A percentile compares a stretch with the other conserved stretches of the same genome.
phyloP scores from a whole-genome alignment of 192 early-diverging fungal genomes.

The Oehlia diaphana region DNA sequence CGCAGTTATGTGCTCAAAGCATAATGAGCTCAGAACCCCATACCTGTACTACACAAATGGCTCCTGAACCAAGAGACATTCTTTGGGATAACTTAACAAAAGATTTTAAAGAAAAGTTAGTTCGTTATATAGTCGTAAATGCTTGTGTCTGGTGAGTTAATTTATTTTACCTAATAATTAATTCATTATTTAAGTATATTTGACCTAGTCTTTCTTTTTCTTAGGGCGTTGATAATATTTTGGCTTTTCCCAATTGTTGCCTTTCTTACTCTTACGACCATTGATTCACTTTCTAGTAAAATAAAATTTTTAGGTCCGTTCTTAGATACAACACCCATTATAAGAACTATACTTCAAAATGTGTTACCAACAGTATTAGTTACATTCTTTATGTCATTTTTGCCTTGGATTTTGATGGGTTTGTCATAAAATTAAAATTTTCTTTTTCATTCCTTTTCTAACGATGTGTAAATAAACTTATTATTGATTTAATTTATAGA shows the following conservation, averaged over 20 bases:
- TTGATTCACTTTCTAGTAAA: conserved; percentile 48
- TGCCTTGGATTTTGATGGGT: conserved; percentile 60
- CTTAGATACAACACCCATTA: conserved; percentile 40
- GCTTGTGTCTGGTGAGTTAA: conserved; percentile 47
- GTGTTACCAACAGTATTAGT: conserved; percentile 61
- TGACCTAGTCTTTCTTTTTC: background rate
- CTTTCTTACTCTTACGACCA: conserved; percentile 55
- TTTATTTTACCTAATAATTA: conserved; percentile 8
- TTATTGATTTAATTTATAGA: conserved; percentile 33
- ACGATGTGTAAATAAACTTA: background rate
- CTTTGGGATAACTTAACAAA: conserved; percentile 56
- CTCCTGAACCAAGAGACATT: conserved; percentile 65
- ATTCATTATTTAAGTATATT: background rate
- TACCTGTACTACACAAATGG: conserved; percentile 49
- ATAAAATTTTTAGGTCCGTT: conserved; percentile 51
- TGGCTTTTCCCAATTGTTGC: conserved; percentile 65
- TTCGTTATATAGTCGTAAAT: conserved; percentile 46
- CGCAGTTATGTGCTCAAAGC: conserved; percentile 56
- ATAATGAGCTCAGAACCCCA: conserved; percentile 53
- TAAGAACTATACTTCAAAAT: conserved; percentile 51
- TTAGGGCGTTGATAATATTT: conserved; percentile 60
- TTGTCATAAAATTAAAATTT: background rate
- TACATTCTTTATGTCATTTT: conserved; percentile 50
- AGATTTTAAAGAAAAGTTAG: conserved; percentile 42
- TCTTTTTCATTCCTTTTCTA: background rate